phyloP scores from a whole-genome alignment of 2,329 filamentous ascomycete genomes.

The Talaromyces sp. region DNA sequence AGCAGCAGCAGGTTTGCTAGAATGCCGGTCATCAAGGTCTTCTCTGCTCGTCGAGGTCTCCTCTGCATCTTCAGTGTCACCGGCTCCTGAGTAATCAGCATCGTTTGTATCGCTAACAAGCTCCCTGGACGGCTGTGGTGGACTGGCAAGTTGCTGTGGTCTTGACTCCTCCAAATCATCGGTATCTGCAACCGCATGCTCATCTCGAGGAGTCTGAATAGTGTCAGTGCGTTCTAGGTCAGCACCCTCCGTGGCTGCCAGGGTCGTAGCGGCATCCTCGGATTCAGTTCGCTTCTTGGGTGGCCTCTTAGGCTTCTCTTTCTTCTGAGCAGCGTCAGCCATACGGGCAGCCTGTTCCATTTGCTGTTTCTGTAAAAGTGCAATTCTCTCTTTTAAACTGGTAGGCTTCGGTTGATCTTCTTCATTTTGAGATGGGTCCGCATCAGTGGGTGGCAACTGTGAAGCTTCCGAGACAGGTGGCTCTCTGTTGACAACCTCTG shows the following conservation, averaged over 20 bases:
- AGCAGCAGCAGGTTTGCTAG: conserved; percentile 15
- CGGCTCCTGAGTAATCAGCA: conserved; percentile 60
- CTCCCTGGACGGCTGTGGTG: conserved; percentile 44
- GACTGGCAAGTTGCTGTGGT: conserved; percentile 22
- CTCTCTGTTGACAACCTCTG: conserved; percentile 38
- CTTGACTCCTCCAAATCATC: conserved; percentile 14
- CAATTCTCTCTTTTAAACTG: conserved; percentile 92
- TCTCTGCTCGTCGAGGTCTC: conserved; percentile 65
- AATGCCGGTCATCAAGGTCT: conserved; percentile 60
- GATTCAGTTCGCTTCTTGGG: conserved; percentile 58
- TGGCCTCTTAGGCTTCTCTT: conserved; percentile 80
- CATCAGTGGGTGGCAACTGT: conserved; percentile 21
- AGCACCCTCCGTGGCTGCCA: conserved; percentile 18
- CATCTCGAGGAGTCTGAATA: conserved; percentile 28
- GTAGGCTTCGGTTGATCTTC: conserved; percentile 79
- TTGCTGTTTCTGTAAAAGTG: conserved; percentile 88
- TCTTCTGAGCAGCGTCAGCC: conserved; percentile 70
- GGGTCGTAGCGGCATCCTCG: conserved; percentile 18
- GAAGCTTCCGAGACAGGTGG: conserved; percentile 27
- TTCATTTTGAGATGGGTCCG: conserved; percentile 55
- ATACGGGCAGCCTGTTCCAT: conserved; percentile 80
- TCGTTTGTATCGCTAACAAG: conserved; percentile 59
- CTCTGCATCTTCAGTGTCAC: conserved; percentile 59
- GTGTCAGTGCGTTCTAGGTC: conserved; percentile 26
- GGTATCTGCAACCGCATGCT: conserved; percentile 26